Percentiles rank a stretch among this genome's conserved stretches.
These are phyloP conservation scores for Coniochaeta ligniaria DNA, from an alignment of 2,329 filamentous ascomycete species.

Conservation along the genomic window DNA sequence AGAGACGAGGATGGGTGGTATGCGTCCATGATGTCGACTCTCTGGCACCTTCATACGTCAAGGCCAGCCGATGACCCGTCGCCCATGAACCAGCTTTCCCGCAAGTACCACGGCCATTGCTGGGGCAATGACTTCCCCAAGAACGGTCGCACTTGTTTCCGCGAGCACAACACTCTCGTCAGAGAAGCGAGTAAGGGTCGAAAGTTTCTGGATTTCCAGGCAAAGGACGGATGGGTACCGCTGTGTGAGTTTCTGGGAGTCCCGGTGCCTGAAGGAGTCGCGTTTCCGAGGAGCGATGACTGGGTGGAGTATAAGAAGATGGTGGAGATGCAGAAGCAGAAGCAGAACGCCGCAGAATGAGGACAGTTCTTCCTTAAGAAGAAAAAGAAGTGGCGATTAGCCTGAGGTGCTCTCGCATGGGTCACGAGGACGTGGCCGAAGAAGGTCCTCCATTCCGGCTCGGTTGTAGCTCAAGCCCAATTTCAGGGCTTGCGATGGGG, in stretches of 20 bases:
- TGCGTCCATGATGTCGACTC: slow-evolving; percentile 28
- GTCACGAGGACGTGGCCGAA: not conserved
- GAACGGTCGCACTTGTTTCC: slow-evolving; percentile 14
- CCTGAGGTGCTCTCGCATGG: not conserved
- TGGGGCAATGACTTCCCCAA: slow-evolving; percentile 19
- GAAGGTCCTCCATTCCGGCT: not conserved
- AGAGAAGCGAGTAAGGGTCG: slow-evolving; percentile 8
- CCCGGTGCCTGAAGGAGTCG: slow-evolving; percentile 9
- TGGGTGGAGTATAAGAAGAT: slow-evolving; percentile 21
- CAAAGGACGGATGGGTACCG: slow-evolving; percentile 18
- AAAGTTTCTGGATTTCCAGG: slow-evolving; percentile 18
- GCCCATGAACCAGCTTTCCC: slow-evolving; percentile 15
- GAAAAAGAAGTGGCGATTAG: too few relatives aligned
- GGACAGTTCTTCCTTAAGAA: too few relatives aligned
- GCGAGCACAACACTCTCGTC: slow-evolving; percentile 17
- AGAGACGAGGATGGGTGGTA: slow-evolving; percentile 53
- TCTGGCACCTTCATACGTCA: slow-evolving; percentile 14
- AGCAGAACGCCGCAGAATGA: not conserved
- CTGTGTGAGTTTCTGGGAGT: slow-evolving; percentile 19
- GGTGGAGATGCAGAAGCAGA: slow-evolving; percentile 12
- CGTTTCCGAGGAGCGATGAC: slow-evolving; percentile 21
- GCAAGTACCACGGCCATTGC: slow-evolving; percentile 18
- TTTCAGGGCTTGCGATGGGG: too few relatives aligned
- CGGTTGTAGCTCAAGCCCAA: too few relatives aligned
- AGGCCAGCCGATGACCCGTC: slow-evolving; percentile 8